These are phyloP conservation scores for Cryomyces antarcticus DNA, from an alignment of 495 filamentous ascomycete genomes.

Conservation along the genomic window DNA sequence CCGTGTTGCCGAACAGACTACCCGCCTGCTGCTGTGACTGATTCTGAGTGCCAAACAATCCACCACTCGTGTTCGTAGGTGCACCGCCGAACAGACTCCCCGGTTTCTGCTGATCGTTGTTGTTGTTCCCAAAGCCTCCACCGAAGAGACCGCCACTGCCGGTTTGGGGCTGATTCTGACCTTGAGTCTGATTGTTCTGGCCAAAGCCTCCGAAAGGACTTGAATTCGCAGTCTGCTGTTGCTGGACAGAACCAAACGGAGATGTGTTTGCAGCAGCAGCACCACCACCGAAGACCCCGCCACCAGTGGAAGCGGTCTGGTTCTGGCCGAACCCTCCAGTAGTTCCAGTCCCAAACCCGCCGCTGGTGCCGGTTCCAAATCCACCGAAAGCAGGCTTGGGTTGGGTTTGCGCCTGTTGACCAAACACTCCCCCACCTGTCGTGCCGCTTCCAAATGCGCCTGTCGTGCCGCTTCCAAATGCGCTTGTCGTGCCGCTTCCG, in stretches of 20 bases:
- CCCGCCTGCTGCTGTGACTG: slow-evolving; percentile 7
- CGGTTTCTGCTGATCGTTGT: slow-evolving; percentile 31
- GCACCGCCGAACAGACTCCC: slow-evolving; percentile 39
- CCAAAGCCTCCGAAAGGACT: slow-evolving; percentile 25
- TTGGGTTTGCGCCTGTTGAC: slow-evolving; percentile 16
- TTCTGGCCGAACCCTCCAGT: slow-evolving; percentile 2
- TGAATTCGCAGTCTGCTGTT: slow-evolving; percentile 16
- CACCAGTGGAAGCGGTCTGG: slow-evolving; percentile 7
- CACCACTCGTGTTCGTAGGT: slow-evolving; percentile 19
- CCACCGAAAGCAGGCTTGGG: slow-evolving; percentile 14
- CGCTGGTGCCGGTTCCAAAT: slow-evolving; percentile 4
- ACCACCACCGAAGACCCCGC: slow-evolving; percentile 16
- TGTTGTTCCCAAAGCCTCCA: slow-evolving; percentile 23
- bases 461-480: not conserved
- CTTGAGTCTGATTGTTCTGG: slow-evolving; percentile 16
- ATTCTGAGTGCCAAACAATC: slow-evolving; percentile 27
- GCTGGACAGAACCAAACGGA: slow-evolving; percentile 15
- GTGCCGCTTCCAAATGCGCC: slow-evolving; percentile 14
- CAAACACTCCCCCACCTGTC: slow-evolving; percentile 34
- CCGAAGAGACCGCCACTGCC: slow-evolving; percentile 6
- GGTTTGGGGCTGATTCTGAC: slow-evolving; percentile 12
- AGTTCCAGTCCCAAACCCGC: slow-evolving; percentile 2
- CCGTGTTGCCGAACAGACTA: slow-evolving; percentile 28
- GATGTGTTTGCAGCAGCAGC: not conserved
- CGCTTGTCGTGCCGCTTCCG: not conserved